Percentiles rank a stretch among this genome's conserved stretches.
These are phyloP conservation scores for Amanita polypyramis DNA, from an alignment of 768 basidiomycete species.

Conservation along the genomic window DNA sequence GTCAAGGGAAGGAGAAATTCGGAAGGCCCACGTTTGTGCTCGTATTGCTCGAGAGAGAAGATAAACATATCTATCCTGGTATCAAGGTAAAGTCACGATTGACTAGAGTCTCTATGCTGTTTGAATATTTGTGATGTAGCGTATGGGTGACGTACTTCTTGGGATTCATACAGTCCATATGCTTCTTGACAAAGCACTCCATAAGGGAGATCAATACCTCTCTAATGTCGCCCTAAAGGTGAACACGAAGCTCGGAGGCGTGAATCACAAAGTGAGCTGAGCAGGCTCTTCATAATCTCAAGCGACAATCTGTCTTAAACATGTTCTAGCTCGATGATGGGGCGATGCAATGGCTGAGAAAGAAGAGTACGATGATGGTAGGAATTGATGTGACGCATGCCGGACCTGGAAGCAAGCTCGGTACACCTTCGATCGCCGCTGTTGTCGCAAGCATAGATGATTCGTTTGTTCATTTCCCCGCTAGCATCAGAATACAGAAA, in stretches of 20 bases:
- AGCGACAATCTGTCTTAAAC: too few species aligned
- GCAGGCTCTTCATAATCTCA: not conserved
- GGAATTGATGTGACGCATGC: slow-evolving; percentile 84
- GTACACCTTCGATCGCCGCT: slow-evolving; percentile 76
- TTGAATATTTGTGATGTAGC: slow-evolving; percentile 19
- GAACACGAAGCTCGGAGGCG: slow-evolving; percentile 75
- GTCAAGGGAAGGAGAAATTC: slow-evolving; percentile 13
- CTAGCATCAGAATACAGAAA: slow-evolving; percentile 58
- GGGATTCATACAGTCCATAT: slow-evolving; percentile 73
- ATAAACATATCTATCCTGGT: slow-evolving; percentile 72
- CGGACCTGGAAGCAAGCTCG: slow-evolving; percentile 50
- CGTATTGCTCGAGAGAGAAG: slow-evolving; percentile 54
- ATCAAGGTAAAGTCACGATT: slow-evolving; percentile 40
- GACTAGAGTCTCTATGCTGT: not conserved
- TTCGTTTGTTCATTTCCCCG: slow-evolving; percentile 68
- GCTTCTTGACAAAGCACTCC: slow-evolving; percentile 51
- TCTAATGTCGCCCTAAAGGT: slow-evolving; percentile 77
- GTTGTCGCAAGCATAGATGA: slow-evolving; percentile 71
- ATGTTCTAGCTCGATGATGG: slow-evolving; percentile 34
- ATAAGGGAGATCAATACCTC: slow-evolving; percentile 60
- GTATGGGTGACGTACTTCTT: slow-evolving; percentile 61
- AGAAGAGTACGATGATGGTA: slow-evolving; percentile 69
- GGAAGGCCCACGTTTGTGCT: slow-evolving; percentile 54
- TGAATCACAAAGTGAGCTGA: slow-evolving; percentile 49
- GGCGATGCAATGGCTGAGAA: slow-evolving; percentile 55